These are phyloP conservation scores for Colletotrichum abscissum DNA, from an alignment of 2,329 filamentous ascomycete genomes.

Conservation along the genomic window DNA sequence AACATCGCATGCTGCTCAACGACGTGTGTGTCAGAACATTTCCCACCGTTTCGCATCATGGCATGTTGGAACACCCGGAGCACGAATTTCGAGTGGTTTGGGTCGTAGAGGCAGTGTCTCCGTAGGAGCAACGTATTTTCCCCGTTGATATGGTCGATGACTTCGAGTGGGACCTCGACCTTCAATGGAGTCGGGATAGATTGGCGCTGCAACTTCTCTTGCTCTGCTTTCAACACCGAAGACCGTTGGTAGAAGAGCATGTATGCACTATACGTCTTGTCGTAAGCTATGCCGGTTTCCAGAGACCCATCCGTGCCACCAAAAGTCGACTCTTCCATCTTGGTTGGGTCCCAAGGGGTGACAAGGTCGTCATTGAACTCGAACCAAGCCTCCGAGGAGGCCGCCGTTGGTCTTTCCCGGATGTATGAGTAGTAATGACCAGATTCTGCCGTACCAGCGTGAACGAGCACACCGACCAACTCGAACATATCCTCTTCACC, in stretches of 20 bases:
- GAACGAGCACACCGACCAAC: constrained; percentile 93
- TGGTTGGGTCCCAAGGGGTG: constrained; percentile 76
- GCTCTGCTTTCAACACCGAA: constrained; percentile 69
- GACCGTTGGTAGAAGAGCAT: constrained; percentile 97
- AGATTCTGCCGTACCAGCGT: constrained; percentile 91
- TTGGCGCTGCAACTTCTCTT: constrained; percentile 55
- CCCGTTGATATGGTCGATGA: constrained; percentile 70
- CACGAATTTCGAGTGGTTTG: constrained; percentile 75
- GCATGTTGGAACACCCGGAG: constrained; percentile 69
- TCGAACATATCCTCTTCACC: constrained; percentile 83
- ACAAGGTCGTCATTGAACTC: constrained; percentile 96
- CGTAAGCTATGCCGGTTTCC: constrained; percentile 61
- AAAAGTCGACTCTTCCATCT: constrained; percentile 83
- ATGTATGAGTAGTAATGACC: constrained; percentile 99
- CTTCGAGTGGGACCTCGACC: constrained; percentile 54
- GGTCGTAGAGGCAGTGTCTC: constrained; percentile 84
- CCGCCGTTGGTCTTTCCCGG: constrained; percentile 75
- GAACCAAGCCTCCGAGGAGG: constrained; percentile 72
- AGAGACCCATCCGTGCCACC: constrained; percentile 72
- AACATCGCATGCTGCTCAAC: constrained; percentile 62
- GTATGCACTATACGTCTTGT: constrained; percentile 89
- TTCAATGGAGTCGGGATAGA: constrained; percentile 54
- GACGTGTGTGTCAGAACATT: constrained; percentile 53
- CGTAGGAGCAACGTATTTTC: constrained; percentile 81
- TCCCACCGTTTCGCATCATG: constrained; percentile 57